Base-by-base conservation (phyloP, 225 moss, liverwort and hornwort genomes). In the Marchantia paleacea region DNA sequence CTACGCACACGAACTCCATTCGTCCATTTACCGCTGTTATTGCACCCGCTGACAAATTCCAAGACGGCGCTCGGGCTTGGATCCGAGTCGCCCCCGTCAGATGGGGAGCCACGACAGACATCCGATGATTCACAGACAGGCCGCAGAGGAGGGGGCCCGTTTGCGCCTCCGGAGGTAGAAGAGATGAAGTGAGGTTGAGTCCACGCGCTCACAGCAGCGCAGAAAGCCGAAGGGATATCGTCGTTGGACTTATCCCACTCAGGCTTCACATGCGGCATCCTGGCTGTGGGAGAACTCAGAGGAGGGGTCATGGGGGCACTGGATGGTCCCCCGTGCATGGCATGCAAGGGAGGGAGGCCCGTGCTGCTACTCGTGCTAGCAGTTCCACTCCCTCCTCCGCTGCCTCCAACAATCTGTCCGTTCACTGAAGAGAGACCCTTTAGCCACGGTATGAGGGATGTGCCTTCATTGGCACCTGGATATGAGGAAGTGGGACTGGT, bases 301-400 rank as follows among this genome's bases (percentile, higher is more conserved):
- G 97, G 97, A 8, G 97, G 97, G 25, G 97, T 99, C 78, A 99
- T 95, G 19, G 97, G 97, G 13, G 97, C 97, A 52, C 95, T 95
- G n/a, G 92, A 90, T 0, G 93, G 88, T 1, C 95, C 93, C 26
- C 87, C 92, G 53, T 91, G 96, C 82, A 86, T 87, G 11, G 83
- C 86, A 78, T 94, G 94, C 84, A 94, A 65, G 0, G 95, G 97
- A 1, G 97, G 97, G 14, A 99, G 84, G 0, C 94, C 97, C 7
- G 91, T 83, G 76, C 95, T 95, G 87, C 93, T 92, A 29, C 90
- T 93, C 25, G 93, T 90, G 85, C 92, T 95, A 14, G 93, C 87
- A 1, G 95, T 88, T 66, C 97, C 92, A 76, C 92, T 90, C 8
- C 89, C 85, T 30, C 90, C 86, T 0, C 77, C 77, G 39, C 91